Evolutionary conservation across 2,329 filamentous ascomycete genomes (phyloP), one percentile per base, ranked within the genome.

Genomic region (Aspergillus floridensis): DNA sequence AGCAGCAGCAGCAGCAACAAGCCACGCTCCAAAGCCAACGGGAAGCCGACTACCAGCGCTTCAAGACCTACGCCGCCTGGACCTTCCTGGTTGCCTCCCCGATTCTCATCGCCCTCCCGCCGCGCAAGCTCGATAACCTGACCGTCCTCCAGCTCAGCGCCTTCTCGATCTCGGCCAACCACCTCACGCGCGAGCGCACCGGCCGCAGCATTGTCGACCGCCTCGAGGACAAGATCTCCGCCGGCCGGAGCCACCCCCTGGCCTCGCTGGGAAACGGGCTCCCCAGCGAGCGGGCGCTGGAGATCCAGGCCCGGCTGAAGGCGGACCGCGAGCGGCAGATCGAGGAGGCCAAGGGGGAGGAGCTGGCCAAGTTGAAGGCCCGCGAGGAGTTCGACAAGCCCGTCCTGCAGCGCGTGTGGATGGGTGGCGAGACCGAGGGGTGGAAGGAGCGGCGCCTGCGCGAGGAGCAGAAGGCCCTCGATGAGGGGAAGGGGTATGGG

Each of bases 401-500:
- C 5, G 59, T 73, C 16, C 58, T 66, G 56, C 61, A 71, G 63
- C 64, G 70, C 64, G 55, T 80, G 44, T 75, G 72, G 68, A 77
- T 80, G 71, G 77, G 76, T 29, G 70, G 69, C 19, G 77, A 79
- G 70, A 66, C 65, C 21, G 73, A 74, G 56, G 77, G 74, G 64
- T 80, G 78, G 78, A 78, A 75, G 67, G 74, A 78, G 64, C 71
- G 67, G 58, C 65, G 78, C 56, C 57, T 78, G 51, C 61, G 66
- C 46, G 76, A 80, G 65, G 77, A 79, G 64, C 71, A 74, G 69
- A 70, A 77, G 68, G 77, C 77, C 35, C 62, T 80, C 59, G 68
- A 70, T 53, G 71, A 76, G 58, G 75, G 78, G 46, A 79, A 77
- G 62, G 76, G 77, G 2, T 80, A 80, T 69, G 72, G 75, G 0